Conservation (phyloP, 2,329 filamentous ascomycete genomes). For the Coniochaeta hoffmannii region DNA sequence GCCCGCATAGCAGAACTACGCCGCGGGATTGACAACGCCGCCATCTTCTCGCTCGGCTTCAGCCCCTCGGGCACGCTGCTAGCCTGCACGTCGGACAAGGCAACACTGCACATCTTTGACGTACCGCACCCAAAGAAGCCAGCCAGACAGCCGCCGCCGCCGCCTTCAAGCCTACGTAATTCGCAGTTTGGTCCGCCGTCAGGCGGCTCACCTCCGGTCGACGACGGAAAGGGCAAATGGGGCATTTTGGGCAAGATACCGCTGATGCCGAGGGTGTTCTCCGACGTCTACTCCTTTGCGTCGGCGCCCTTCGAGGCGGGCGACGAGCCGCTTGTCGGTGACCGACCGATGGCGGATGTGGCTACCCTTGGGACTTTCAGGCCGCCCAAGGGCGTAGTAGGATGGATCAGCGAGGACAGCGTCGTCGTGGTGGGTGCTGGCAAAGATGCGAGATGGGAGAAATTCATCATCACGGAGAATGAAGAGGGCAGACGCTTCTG, state of each 20-base stretch:
- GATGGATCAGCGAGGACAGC: slow-evolving; percentile 71
- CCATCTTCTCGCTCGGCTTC: slow-evolving; percentile 81
- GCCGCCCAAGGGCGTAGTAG: slow-evolving; percentile 75
- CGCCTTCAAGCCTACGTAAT: slow-evolving; percentile 1
- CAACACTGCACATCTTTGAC: slow-evolving; percentile 90
- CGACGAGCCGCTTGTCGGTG: slow-evolving; percentile 53
- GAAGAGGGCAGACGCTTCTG: slow-evolving; percentile 61
- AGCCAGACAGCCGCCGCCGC: slow-evolving; percentile 12
- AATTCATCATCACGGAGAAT: slow-evolving; percentile 64
- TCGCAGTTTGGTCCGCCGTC: slow-evolving; percentile 8
- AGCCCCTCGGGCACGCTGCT: slow-evolving; percentile 73
- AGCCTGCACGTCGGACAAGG: slow-evolving; percentile 94
- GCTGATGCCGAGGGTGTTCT: slow-evolving; percentile 78
- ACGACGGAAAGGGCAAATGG: slow-evolving; percentile 66
- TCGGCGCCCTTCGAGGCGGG: slow-evolving; percentile 77
- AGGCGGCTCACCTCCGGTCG: slow-evolving; percentile 18
- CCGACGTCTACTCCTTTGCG: slow-evolving; percentile 81
- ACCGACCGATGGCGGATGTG: slow-evolving; percentile 33
- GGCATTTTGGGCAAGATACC: slow-evolving; percentile 78
- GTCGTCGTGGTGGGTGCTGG: slow-evolving; percentile 75
- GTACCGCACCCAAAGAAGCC: slow-evolving; percentile 52
- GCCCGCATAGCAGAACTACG: slow-evolving; percentile 78
- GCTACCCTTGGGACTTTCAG: slow-evolving; percentile 43
- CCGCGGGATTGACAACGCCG: slow-evolving; percentile 80
- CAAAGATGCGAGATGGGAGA: slow-evolving; percentile 78